Evolutionary conservation across 1,139 yeast species (phyloP).

Genomic region (Pichia sp.): DNA sequence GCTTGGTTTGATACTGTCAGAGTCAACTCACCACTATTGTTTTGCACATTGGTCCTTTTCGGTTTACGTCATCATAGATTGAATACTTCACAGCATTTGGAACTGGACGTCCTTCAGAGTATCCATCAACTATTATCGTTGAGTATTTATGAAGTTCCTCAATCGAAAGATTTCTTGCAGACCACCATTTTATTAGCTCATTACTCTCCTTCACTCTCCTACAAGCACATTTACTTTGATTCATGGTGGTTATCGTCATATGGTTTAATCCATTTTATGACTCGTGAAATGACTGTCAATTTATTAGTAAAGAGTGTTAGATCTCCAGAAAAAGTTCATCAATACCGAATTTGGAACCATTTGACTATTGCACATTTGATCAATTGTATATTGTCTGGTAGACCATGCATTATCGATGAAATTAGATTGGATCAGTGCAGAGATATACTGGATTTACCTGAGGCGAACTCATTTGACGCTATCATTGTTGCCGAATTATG

Average conservation of each 20-base stretch:
- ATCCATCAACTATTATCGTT: slow-evolving; percentile 39
- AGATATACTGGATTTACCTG: slow-evolving; percentile 52
- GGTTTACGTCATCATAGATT: slow-evolving; percentile 40
- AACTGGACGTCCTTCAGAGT: slow-evolving; percentile 29
- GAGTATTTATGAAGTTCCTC: slow-evolving; percentile 37
- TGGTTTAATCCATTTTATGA: slow-evolving; percentile 51
- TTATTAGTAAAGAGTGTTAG: slow-evolving; percentile 20
- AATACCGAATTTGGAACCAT: slow-evolving; percentile 63
- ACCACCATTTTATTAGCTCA: slow-evolving; percentile 53
- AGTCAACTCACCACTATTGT: slow-evolving; percentile 46
- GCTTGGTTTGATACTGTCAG: slow-evolving; percentile 45
- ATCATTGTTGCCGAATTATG: slow-evolving; percentile 74
- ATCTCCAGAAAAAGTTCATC: slow-evolving; percentile 27
- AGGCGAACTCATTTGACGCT: slow-evolving; percentile 73
- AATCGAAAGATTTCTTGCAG: slow-evolving; percentile 47
- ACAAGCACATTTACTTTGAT: slow-evolving; percentile 38
- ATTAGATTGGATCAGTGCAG: slow-evolving; percentile 56
- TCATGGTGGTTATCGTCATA: slow-evolving; percentile 59
- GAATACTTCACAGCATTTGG: slow-evolving; percentile 18
- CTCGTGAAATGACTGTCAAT: slow-evolving; percentile 35
- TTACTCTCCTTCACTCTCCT: slow-evolving; percentile 50
- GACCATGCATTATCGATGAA: slow-evolving; percentile 70
- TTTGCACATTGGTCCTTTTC: slow-evolving; percentile 58
- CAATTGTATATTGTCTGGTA: slow-evolving; percentile 61
- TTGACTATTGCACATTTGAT: slow-evolving; percentile 61